Evolutionary conservation across 2,329 filamentous ascomycete species (phyloP).

Genomic region (Tolypocladium sp.): DNA sequence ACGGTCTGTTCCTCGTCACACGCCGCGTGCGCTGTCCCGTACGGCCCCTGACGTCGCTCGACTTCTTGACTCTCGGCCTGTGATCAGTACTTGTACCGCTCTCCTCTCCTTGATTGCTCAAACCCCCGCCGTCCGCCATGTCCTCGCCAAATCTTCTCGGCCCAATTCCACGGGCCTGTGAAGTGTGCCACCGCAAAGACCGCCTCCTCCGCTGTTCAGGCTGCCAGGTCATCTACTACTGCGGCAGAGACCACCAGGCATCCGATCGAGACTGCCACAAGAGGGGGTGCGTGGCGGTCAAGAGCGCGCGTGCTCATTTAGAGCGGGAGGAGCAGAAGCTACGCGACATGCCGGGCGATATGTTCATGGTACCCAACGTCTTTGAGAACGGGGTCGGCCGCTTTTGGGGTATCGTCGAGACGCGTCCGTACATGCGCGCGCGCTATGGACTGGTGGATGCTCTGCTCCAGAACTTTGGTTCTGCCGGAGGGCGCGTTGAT

Average conservation of each 20-base stretch:
- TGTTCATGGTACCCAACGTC: slow-evolving; percentile 15
- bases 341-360: slow-evolving; percentile 17
- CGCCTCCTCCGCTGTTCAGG: slow-evolving; percentile 2
- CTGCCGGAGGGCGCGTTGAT: slow-evolving; percentile 13
- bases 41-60: no score
- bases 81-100: no score
- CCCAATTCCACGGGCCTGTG: slow-evolving; percentile 6
- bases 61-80: no score
- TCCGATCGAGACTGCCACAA: slow-evolving; percentile 1
- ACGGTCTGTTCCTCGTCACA: no score
- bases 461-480: slow-evolving; percentile 18
- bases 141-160: no score
- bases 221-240: slow-evolving; percentile 6
- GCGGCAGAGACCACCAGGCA: slow-evolving; percentile 1
- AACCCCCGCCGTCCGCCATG: no score
- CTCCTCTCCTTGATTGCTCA: no score
- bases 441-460: slow-evolving; percentile 19
- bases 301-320: slow-evolving; percentile 1
- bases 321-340: slow-evolving; percentile 25
- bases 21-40: no score
- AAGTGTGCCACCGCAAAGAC: slow-evolving; percentile 6
- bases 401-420: slow-evolving; percentile 32
- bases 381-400: slow-evolving; percentile 28
- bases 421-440: slow-evolving; percentile 34
- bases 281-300: background rate